Evolutionary conservation across 208 protist genomes (phyloP).

Genomic region (Crithidia brevicula): DNA sequence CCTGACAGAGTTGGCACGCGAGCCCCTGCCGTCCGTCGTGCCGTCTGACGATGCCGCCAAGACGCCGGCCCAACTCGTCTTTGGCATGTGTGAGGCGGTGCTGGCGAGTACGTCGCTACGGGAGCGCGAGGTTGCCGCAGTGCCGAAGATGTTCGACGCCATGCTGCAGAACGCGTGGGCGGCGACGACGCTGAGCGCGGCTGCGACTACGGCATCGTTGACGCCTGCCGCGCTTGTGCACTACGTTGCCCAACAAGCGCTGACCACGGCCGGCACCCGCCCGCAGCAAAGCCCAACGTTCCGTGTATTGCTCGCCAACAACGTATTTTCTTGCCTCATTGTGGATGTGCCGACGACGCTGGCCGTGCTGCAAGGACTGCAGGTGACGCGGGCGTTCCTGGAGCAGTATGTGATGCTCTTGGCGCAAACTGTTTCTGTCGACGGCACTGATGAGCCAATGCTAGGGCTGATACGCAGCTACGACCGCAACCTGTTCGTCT

Average conservation of each 20-base stretch:
- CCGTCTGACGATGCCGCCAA: conserved; percentile 26
- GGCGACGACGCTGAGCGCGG: neutral
- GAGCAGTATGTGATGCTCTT: conserved; percentile 55
- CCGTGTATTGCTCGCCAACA: conserved; percentile 68
- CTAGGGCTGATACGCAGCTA: conserved; percentile 59
- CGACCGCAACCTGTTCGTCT: conserved; percentile 70
- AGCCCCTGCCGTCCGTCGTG: conserved; percentile 26
- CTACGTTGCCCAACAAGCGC: conserved; percentile 42
- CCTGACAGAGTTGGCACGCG: conserved; percentile 25
- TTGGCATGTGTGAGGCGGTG: conserved; percentile 66
- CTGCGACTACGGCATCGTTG: neutral
- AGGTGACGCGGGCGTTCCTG: conserved; percentile 46
- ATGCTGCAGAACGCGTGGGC: conserved; percentile 77
- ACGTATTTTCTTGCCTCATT: conserved; percentile 67
- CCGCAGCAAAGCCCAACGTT: conserved; percentile 50
- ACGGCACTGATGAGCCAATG: conserved; percentile 25
- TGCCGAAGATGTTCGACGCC: conserved; percentile 73
- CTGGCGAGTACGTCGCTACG: conserved; percentile 41
- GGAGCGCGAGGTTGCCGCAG: conserved; percentile 59
- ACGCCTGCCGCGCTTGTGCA: conserved; percentile 36
- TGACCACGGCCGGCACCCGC: conserved; percentile 37
- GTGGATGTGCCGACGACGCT: conserved; percentile 45
- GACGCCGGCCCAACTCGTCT: conserved; percentile 78
- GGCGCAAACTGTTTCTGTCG: conserved; percentile 10
- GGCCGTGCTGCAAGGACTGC: conserved; percentile 35